Conservation (phyloP, 768 basidiomycete genomes). For the Mycena venus region DNA sequence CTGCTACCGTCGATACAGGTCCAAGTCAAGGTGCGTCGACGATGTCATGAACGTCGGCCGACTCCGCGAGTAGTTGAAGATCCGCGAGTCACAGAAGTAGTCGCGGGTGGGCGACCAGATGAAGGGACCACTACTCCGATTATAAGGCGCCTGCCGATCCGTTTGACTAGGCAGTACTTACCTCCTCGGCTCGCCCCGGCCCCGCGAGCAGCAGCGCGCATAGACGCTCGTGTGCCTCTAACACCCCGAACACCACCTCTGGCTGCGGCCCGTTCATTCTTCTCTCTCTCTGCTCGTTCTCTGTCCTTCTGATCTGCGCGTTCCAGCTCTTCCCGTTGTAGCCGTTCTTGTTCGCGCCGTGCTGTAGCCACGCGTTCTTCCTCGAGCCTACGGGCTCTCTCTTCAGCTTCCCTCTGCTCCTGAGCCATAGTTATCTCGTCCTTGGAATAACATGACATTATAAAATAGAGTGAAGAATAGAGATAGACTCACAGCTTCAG, state of each 20-base stretch:
- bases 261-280: constrained; percentile 50
- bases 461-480: neutral
- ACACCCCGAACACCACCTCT: constrained; percentile 79
- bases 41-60: neutral
- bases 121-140: neutral
- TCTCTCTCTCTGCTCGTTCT: constrained; percentile 61
- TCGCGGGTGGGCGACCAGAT: constrained; percentile 5
- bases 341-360: constrained; percentile 60
- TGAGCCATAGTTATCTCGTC: constrained; percentile 70
- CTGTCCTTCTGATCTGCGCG: constrained; percentile 56
- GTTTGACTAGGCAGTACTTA: constrained; percentile 36
- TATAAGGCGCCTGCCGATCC: neutral
- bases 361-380: constrained; percentile 58
- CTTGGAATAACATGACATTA: constrained; percentile 49
- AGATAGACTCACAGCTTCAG: constrained; percentile 68
- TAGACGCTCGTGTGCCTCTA: constrained; percentile 77
- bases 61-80: constrained; percentile 21
- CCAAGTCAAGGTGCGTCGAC: too few species aligned
- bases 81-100: constrained; percentile 3
- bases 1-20: too few species aligned
- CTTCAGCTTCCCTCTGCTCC: constrained; percentile 60
- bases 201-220: constrained; percentile 63
- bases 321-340: constrained; percentile 64
- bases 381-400: constrained; percentile 56
- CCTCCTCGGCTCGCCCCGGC: constrained; percentile 52